phyloP scores from a whole-genome alignment of 148 eudicot genomes.

The Camellia lanceoleosa region DNA sequence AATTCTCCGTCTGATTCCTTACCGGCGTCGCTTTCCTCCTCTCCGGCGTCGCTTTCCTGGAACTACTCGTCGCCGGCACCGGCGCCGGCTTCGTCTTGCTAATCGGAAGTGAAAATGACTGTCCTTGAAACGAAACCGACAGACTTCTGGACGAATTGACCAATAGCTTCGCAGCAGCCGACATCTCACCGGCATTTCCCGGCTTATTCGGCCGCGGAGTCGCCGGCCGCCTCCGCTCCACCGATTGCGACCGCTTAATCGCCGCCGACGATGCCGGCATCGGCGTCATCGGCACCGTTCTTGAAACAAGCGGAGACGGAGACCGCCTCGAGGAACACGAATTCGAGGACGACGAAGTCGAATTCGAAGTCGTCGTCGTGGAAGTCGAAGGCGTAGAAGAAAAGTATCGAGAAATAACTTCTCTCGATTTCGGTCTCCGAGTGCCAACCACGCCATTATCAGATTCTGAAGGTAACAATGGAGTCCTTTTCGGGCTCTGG shows the following conservation, averaged over 20 bases:
- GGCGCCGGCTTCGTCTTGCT: slow-evolving; percentile 31
- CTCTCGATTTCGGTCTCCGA: slow-evolving; percentile 55
- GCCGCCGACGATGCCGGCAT: slow-evolving; percentile 15
- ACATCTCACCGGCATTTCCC: slow-evolving; percentile 25
- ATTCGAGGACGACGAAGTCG: slow-evolving; percentile 35
- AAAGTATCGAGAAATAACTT: slow-evolving; percentile 55
- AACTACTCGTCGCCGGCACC: slow-evolving; percentile 26
- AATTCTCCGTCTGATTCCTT: slow-evolving; percentile 41
- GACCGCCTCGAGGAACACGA: slow-evolving; percentile 35
- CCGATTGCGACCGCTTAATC: slow-evolving; percentile 51
- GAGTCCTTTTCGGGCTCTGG: slow-evolving; percentile 45
- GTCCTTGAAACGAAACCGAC: slow-evolving; percentile 83
- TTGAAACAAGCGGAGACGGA: slow-evolving; percentile 44
- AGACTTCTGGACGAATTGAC: slow-evolving; percentile 49
- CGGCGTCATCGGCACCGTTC: slow-evolving; percentile 25
- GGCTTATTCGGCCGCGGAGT: slow-evolving; percentile 26
- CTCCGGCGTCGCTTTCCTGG: slow-evolving; percentile 35
- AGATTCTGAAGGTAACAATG: slow-evolving; percentile 50
- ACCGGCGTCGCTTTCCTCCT: slow-evolving; percentile 42
- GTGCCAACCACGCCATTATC: slow-evolving; percentile 22
- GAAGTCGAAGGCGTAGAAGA: slow-evolving; percentile 44
- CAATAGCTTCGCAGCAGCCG: slow-evolving; percentile 49
- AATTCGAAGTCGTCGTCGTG: slow-evolving; percentile 33
- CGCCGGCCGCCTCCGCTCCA: slow-evolving; percentile 47
- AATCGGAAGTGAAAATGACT: slow-evolving; percentile 36